Conservation (phyloP, 768 basidiomycete species). For the Bullera alba region DNA sequence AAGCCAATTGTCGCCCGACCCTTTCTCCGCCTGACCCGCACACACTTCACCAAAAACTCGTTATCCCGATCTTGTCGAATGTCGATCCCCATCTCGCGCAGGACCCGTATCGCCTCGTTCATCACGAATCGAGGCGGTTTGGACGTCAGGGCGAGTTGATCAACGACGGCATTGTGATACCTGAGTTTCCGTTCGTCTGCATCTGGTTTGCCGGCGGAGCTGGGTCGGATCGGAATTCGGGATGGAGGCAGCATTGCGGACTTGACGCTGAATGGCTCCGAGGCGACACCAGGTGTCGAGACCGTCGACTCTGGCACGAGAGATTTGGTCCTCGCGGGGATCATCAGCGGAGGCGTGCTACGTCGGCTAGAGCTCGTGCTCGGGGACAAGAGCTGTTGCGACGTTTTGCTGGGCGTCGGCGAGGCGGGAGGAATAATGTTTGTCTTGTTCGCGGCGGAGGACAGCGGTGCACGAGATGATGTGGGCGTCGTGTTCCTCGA, state of each 20-base stretch:
- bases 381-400: conserved; percentile 18
- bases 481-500: neutral
- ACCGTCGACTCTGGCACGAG: conserved; percentile 11
- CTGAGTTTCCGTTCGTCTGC: conserved; percentile 55
- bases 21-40: conserved; percentile 66
- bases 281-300: neutral
- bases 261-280: neutral
- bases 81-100: conserved; percentile 85
- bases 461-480: conserved; percentile 7
- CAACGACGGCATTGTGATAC: conserved; percentile 86
- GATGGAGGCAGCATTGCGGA: neutral
- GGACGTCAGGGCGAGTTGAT: conserved; percentile 80
- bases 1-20: conserved; percentile 50
- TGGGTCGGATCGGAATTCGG: no score
- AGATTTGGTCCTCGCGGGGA: conserved; percentile 22
- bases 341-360: conserved; percentile 6
- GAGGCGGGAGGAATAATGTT: conserved; percentile 11
- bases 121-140: conserved; percentile 79
- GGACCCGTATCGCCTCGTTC: conserved; percentile 68
- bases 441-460: conserved; percentile 17
- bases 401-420: conserved; percentile 4
- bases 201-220: no score
- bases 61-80: conserved; percentile 74
- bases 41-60: conserved; percentile 83
- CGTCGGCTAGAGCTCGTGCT: conserved; percentile 15